Percentiles rank a stretch among this genome's conserved stretches.
These are phyloP conservation scores for Agrostemma githago DNA, from an alignment of 148 eudicot genomes.

Conservation along the genomic window DNA sequence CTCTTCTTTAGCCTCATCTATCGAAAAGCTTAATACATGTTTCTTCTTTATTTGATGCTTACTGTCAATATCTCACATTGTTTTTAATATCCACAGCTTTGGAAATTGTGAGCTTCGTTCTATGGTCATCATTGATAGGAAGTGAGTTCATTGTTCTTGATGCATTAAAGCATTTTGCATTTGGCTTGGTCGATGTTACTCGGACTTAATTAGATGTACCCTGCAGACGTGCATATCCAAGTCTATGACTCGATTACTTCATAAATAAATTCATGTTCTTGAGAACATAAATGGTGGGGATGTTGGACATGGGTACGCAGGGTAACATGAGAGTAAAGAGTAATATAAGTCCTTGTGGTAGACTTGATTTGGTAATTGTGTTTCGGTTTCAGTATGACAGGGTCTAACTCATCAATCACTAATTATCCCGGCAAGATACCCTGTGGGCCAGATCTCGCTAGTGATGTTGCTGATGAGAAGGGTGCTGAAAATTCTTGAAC, in stretches of 20 bases:
- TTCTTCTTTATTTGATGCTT: neutral
- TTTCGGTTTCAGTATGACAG: conserved; percentile 49
- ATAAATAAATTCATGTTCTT: neutral
- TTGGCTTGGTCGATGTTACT: neutral
- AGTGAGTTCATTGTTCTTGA: conserved; percentile 36
- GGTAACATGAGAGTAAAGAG: too few species aligned
- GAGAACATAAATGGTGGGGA: neutral
- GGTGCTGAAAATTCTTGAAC: conserved; percentile 20
- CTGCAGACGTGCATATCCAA: neutral
- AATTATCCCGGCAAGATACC: conserved; percentile 80
- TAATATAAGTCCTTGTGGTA: neutral
- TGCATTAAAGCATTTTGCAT: neutral
- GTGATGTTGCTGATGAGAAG: conserved; percentile 44
- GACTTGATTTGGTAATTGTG: conserved; percentile 19
- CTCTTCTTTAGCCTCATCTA: neutral
- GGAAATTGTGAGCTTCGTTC: conserved; percentile 92
- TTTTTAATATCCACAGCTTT: conserved; percentile 52
- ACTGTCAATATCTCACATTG: conserved; percentile 4
- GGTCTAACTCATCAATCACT: conserved; percentile 46
- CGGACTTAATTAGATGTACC: neutral
- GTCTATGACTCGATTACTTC: neutral
- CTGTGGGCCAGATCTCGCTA: conserved; percentile 51
- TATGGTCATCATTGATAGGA: conserved; percentile 63
- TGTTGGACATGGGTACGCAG: neutral
- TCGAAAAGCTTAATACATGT: neutral